A percentile compares a stretch with the other conserved stretches of the same genome.
phyloP scores from a whole-genome alignment of 352 stramenopile species.

The Phytophthora hibernalis region DNA sequence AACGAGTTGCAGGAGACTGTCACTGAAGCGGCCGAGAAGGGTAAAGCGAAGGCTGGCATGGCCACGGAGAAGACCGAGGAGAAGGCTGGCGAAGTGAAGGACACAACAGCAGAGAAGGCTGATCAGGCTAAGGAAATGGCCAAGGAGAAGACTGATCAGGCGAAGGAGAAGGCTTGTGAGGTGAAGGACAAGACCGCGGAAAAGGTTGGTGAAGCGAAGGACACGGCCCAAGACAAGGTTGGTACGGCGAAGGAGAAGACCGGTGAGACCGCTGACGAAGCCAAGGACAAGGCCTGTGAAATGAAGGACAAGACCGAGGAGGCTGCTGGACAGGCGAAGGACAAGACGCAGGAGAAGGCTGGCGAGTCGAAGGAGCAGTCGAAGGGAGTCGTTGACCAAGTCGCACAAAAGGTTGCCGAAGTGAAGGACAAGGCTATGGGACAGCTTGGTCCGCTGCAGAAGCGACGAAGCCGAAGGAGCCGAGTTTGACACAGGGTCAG shows the following conservation, averaged over 20 bases:
- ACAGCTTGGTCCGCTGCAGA: constrained; percentile 15
- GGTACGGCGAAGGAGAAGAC: constrained; percentile 22
- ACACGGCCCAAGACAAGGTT: constrained; percentile 27
- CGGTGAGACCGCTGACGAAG: not conserved
- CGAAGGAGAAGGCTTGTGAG: constrained; percentile 31
- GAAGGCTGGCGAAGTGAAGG: constrained; percentile 18
- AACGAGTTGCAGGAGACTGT: constrained; percentile 38
- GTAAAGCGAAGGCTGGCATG: constrained; percentile 33
- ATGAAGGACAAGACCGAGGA: constrained; percentile 30
- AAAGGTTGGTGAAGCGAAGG: constrained; percentile 26
- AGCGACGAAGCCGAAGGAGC: constrained; percentile 31
- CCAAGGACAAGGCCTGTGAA: constrained; percentile 17
- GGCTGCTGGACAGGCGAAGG: constrained; percentile 18
- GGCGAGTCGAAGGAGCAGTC: constrained; percentile 15
- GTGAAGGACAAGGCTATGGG: constrained; percentile 32
- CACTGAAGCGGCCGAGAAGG: constrained; percentile 31
- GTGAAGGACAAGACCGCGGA: constrained; percentile 18
- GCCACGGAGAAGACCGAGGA: constrained; percentile 16
- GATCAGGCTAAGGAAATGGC: constrained; percentile 14
- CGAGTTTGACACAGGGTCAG: constrained; percentile 21
- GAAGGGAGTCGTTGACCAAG: constrained; percentile 12
- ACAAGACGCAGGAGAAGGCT: constrained; percentile 10
- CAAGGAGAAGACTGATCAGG: constrained; percentile 25
- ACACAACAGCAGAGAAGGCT: constrained; percentile 25
- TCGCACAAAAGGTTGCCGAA: constrained; percentile 14